phyloP scores from a whole-genome alignment of 345 rosid species.

The Capsella bursapastoris region DNA sequence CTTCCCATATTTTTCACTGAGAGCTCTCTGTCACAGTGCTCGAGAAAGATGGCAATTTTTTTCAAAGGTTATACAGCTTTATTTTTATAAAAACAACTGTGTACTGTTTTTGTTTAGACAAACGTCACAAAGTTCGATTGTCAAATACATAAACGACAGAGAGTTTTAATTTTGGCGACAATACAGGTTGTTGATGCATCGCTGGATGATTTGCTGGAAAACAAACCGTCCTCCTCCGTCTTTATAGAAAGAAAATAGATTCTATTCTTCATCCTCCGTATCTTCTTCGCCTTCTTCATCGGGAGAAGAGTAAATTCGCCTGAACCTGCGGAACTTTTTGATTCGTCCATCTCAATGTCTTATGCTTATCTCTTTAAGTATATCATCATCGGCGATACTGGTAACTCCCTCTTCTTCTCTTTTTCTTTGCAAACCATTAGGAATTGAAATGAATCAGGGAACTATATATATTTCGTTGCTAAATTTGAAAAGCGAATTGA shows the following conservation, averaged over 20 bases:
- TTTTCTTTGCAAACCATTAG: neutral
- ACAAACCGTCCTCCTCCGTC: constrained; percentile 28
- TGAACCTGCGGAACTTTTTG: constrained; percentile 11
- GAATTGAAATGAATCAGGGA: constrained; percentile 14
- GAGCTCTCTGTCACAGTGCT: neutral
- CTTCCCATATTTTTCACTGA: constrained; percentile 25
- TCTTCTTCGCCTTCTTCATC: constrained; percentile 29
- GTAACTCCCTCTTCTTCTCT: constrained; percentile 36
- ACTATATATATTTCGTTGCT: constrained; percentile 9
- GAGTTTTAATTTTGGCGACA: neutral
- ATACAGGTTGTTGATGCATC: constrained; percentile 39
- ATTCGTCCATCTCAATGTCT: constrained; percentile 46
- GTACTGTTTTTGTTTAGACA: neutral
- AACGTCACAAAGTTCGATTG: neutral
- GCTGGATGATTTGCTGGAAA: constrained; percentile 44
- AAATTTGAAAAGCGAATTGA: neutral
- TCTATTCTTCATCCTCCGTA: neutral
- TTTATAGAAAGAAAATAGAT: constrained; percentile 24
- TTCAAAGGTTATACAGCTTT: neutral
- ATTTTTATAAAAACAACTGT: neutral
- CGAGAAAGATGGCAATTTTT: neutral
- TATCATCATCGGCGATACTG: constrained; percentile 98
- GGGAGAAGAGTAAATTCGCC: neutral
- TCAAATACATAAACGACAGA: neutral
- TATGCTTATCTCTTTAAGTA: constrained; percentile 97